Conservation (phyloP, 2,329 filamentous ascomycete genomes). For the Xylariaceae sp. region DNA sequence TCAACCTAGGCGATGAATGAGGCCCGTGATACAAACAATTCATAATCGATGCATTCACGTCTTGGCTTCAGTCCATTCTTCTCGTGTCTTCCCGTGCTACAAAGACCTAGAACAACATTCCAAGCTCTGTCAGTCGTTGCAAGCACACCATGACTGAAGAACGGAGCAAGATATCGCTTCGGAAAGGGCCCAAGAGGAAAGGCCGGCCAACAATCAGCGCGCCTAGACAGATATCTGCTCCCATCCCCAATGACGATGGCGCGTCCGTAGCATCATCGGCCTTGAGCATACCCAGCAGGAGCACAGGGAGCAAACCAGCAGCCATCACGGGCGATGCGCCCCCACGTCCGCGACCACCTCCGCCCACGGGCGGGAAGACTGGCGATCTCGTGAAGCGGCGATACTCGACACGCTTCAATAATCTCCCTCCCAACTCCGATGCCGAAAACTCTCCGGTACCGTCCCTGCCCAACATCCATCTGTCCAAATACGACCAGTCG, state of each 20-base stretch:
- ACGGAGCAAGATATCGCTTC: constrained; percentile 56
- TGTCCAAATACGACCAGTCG: constrained; percentile 48
- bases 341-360: constrained; percentile 36
- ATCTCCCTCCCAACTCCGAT: constrained; percentile 64
- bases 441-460: constrained; percentile 69
- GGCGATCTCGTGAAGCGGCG: constrained; percentile 86
- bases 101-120: too few species aligned
- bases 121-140: too few species aligned
- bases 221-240: constrained; percentile 57
- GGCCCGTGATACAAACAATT: too few species aligned
- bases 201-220: constrained; percentile 57
- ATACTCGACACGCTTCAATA: constrained; percentile 90
- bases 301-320: constrained; percentile 29
- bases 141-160: constrained; percentile 56
- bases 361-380: constrained; percentile 54
- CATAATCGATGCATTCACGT: too few species aligned
- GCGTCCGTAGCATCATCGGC: constrained; percentile 12
- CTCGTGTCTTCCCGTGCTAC: too few species aligned
- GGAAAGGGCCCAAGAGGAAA: constrained; percentile 56
- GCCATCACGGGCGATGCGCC: constrained; percentile 26
- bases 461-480: constrained; percentile 50
- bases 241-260: constrained; percentile 51
- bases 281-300: constrained; percentile 29
- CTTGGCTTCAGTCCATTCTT: too few species aligned
- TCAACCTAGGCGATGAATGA: too few species aligned